Conservation (phyloP, 306 rosid species). For the Erythrophleum fordii region DNA sequence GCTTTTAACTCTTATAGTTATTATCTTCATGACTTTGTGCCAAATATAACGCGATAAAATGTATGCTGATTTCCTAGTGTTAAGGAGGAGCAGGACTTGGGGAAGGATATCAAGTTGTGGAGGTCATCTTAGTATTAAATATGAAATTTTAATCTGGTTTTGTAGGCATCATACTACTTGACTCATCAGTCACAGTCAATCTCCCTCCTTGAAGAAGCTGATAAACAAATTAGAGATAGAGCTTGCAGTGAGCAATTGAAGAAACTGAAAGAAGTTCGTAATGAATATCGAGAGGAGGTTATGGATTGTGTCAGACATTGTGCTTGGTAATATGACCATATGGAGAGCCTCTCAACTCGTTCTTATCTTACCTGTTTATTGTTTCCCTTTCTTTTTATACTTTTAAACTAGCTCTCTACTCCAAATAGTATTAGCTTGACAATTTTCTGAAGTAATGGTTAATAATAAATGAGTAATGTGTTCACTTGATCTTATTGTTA, state of each 20-base stretch:
- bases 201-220: constrained; percentile 80
- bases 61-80: background rate
- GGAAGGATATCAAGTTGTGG: background rate
- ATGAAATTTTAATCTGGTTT: constrained; percentile 40
- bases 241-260: constrained; percentile 62
- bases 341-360: constrained; percentile 30
- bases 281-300: constrained; percentile 78
- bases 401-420: constrained; percentile 26
- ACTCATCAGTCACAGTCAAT: constrained; percentile 75
- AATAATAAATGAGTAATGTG: background rate
- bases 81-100: background rate
- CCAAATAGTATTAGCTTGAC: constrained; percentile 17
- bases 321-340: constrained; percentile 63
- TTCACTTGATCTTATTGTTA: background rate
- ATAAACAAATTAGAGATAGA: constrained; percentile 83
- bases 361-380: background rate
- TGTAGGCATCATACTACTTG: constrained; percentile 85
- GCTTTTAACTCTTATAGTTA: background rate
- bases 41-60: constrained; percentile 9
- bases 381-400: background rate
- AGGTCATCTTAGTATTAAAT: constrained; percentile 7
- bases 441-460: background rate
- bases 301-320: constrained; percentile 69
- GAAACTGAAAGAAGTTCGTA: constrained; percentile 87
- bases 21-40: constrained; percentile 11